Evolutionary conservation across 768 basidiomycete genomes (phyloP).

Genomic region (Hygrocybe punicea): DNA sequence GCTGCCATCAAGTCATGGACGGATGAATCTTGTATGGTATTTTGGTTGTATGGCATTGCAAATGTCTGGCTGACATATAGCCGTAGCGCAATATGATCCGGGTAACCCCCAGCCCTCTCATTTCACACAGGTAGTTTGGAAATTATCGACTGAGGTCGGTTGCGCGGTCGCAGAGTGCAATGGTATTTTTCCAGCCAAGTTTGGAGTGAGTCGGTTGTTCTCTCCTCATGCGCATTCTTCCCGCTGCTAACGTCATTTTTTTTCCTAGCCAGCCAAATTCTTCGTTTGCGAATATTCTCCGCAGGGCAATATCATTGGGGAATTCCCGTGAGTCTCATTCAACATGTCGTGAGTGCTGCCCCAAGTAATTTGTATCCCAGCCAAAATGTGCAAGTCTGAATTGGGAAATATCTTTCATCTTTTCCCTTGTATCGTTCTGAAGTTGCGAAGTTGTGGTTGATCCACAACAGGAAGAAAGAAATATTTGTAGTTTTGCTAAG

Average conservation of each 20-base stretch:
- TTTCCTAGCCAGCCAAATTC: slow-evolving; percentile 54
- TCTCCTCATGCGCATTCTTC: background rate
- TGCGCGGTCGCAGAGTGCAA: slow-evolving; percentile 57
- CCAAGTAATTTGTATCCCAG: slow-evolving; percentile 21
- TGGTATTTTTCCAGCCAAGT: slow-evolving; percentile 55
- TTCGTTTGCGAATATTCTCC: slow-evolving; percentile 69
- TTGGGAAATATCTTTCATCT: slow-evolving; percentile 10
- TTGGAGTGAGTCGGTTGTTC: slow-evolving; percentile 57
- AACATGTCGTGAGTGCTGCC: background rate
- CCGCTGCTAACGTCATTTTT: slow-evolving; percentile 9
- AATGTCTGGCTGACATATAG: slow-evolving; percentile 29
- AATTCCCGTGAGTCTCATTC: slow-evolving; percentile 51
- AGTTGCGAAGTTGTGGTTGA: too few relatives aligned
- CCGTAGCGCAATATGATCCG: slow-evolving; percentile 53
- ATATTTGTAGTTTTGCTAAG: too few relatives aligned
- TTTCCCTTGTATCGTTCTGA: background rate
- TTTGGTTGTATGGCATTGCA: background rate
- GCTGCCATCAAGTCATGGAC: slow-evolving; percentile 59
- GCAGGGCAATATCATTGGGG: slow-evolving; percentile 61
- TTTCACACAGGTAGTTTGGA: slow-evolving; percentile 79
- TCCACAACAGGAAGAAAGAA: background rate
- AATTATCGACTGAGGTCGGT: slow-evolving; percentile 57
- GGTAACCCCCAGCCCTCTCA: slow-evolving; percentile 59
- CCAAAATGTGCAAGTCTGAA: slow-evolving; percentile 45
- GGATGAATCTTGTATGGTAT: slow-evolving; percentile 58